Evolutionary conservation across 371 early-diverging fungal species (phyloP), one percentile per base, ranked within the genome.

Genomic region (Mortierella sp.): DNA sequence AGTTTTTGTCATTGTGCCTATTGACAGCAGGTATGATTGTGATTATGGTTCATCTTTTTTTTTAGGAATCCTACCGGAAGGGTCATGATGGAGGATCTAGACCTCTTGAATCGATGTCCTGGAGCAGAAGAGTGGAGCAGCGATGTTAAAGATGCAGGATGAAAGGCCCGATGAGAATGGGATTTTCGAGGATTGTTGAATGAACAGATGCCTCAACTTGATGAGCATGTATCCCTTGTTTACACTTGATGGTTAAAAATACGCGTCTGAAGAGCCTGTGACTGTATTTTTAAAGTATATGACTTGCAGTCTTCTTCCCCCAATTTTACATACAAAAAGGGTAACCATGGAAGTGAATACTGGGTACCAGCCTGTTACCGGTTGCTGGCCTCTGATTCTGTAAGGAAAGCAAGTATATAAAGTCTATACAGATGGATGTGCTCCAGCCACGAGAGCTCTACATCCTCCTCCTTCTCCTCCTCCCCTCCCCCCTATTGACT

Each of bases 21-120:
- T 28, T 22, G 20, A 16, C 8, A 40, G 6, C 10, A n/a, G 61
- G 22, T 16, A 4, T 14, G 47, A 8, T 40, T 35, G 16, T 45
- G 40, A 45, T 62, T 43, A 22, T 26, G 39, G 37, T 45, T 32
- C 16, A 18, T 26, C 35, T 5, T 35, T 60, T 12, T 60, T 60
- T 60, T 45, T 62, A 45, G 18, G 47, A 10, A 62, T 72, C 78
- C 63, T 78, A 78, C 78, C 78, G 64, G 47, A 28, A 65, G 78
- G n/a, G 73, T 78, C 70, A 73, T 66, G 61, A 43, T 62, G 66
- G 43, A 20, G 37, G 65, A 62, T 72, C 58, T 45, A 61, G 45
- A 49, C 22, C 20, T 55, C 69, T 62, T 64, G 66, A 65, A 52
- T 52, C 54, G 66, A 68, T 78, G 68, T 30, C n/a, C 52, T 40